phyloP scores from a whole-genome alignment of 148 eudicot species.

The Pharnaceum exiguum region DNA sequence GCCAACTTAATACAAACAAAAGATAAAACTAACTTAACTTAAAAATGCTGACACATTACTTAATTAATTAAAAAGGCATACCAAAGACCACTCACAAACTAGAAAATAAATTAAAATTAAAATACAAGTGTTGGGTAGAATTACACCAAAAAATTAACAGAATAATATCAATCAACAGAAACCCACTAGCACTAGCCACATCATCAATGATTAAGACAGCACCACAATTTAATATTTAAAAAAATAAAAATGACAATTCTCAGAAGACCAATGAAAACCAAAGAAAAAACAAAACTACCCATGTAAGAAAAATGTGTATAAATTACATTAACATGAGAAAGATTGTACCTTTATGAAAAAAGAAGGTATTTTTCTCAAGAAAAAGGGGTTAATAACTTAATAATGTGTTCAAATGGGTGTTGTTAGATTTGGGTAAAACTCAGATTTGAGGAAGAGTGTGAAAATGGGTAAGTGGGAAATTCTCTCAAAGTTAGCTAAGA shows the following conservation, averaged over 20 bases:
- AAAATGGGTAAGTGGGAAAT: slow-evolving; percentile 7
- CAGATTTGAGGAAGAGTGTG: slow-evolving; percentile 5
- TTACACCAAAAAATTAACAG: slow-evolving; percentile 13
- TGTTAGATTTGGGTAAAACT: slow-evolving; percentile 12
- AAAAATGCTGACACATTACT: not conserved
- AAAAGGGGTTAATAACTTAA: slow-evolving; percentile 7
- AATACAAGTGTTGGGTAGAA: slow-evolving; percentile 18
- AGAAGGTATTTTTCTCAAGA: slow-evolving; percentile 1
- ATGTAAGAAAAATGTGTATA: not conserved
- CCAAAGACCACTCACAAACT: too few relatives aligned
- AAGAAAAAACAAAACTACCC: not conserved
- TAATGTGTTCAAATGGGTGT: slow-evolving; percentile 11
- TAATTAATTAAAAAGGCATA: too few relatives aligned
- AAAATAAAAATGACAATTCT: not conserved
- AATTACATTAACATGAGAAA: too few relatives aligned
- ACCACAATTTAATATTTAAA: not conserved
- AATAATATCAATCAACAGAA: slow-evolving; percentile 8
- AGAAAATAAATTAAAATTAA: not conserved
- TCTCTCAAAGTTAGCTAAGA: too few relatives aligned
- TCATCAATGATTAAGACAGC: slow-evolving; percentile 6
- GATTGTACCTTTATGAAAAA: too few relatives aligned
- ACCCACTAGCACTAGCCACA: slow-evolving; percentile 11
- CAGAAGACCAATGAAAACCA: not conserved
- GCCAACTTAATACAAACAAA: too few relatives aligned
- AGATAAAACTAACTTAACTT: too few relatives aligned